Evolutionary conservation across 2,329 filamentous ascomycete species (phyloP).

Genomic region (Penicillium aurantiogriseum): DNA sequence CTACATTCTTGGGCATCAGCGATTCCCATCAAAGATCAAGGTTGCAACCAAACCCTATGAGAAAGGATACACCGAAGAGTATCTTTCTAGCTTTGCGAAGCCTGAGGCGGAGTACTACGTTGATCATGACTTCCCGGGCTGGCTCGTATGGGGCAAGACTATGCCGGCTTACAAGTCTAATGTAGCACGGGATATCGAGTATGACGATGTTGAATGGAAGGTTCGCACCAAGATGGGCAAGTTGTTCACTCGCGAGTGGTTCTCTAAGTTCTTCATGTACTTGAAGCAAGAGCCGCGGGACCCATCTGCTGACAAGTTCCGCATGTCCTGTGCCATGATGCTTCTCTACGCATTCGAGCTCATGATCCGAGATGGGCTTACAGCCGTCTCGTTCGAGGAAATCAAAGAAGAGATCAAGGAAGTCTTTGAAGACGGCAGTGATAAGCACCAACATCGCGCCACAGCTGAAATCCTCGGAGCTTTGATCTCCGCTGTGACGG

Average conservation of each 20-base stretch:
- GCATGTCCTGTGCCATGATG: constrained; percentile 82
- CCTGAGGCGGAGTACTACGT: constrained; percentile 83
- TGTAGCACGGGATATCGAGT: constrained; percentile 64
- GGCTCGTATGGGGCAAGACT: constrained; percentile 90
- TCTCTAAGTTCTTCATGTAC: constrained; percentile 82
- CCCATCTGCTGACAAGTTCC: constrained; percentile 75
- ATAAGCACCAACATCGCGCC: constrained; percentile 96
- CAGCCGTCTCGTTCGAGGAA: constrained; percentile 77
- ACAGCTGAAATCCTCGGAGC: constrained; percentile 91
- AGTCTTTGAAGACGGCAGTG: constrained; percentile 87
- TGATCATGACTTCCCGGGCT: constrained; percentile 88
- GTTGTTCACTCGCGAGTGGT: constrained; percentile 79
- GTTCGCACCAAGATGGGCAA: constrained; percentile 77
- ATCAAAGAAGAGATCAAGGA: constrained; percentile 75
- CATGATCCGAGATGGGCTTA: constrained; percentile 71
- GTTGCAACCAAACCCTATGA: constrained; percentile 73
- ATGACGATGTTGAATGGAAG: constrained; percentile 75
- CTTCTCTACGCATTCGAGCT: constrained; percentile 88
- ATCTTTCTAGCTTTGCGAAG: constrained; percentile 73
- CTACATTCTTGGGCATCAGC: constrained; percentile 77
- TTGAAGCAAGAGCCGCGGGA: constrained; percentile 96
- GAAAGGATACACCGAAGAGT: constrained; percentile 73
- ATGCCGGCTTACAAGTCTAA: constrained; percentile 78
- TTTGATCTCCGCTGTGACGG: constrained; percentile 74
- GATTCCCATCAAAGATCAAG: constrained; percentile 71